Evolutionary conservation across 2,329 filamentous ascomycete species (phyloP), one percentile per base, ranked within the genome.

Genomic region (Fusarium secorum): DNA sequence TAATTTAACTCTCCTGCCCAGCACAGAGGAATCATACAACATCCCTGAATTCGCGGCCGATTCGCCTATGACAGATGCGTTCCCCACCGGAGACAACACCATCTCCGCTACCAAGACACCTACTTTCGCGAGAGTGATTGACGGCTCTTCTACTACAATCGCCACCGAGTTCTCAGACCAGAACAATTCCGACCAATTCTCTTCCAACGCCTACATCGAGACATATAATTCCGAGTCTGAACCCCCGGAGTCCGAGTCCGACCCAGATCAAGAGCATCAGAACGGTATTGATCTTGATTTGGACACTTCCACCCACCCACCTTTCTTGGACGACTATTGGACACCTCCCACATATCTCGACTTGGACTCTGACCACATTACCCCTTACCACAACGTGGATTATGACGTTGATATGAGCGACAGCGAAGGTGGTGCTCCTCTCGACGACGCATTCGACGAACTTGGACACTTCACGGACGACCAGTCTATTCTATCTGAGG

Each of bases 361-460:
- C 56, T 36, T 60, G 30, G 20, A 68, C 35, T 24, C 57, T 32
- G 60, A 68, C 64, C 54, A 64, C 38, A 55, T 58, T 39, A 33
- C 71, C 42, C 30, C 69, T 42, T 58, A 74, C 51, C 46, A 71
- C 18, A 64, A 70, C 24, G 61, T 70, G 33, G 75, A 77, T 35
- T 69, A 78, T 68, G 79, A 81, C 39, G 60, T 78, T 36, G 77
- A 76, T 38, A 78, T 82, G 78, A 79, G 76, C 73, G 80, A 81
- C 26, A 77, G 74, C 58, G 79, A 81, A 57, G 77, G 78, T 32
- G 79, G 79, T 46, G 78, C 72, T 53, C 71, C 76, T 36, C 59
- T 79, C 15, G 60, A 76, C 45, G 63, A 62, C 52, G 41, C 32
- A 44, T 42, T 60, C 22, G 51, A 59, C 60, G 57, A 60, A 49